Evolutionary conservation across 805 yeast species (phyloP).

Genomic region (Hanseniaspora taiwanica): DNA sequence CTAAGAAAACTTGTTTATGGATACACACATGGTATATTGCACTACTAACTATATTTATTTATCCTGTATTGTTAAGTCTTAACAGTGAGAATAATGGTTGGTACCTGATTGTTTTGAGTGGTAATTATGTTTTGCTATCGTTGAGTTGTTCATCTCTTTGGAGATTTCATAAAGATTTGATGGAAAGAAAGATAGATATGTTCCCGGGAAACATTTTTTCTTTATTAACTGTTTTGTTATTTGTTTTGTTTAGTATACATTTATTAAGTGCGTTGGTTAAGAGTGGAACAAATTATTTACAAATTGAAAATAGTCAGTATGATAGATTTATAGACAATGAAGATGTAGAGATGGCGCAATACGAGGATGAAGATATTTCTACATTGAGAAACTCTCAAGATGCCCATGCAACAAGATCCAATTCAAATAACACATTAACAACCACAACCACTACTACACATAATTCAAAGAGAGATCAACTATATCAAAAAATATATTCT

Average conservation of each 20-base stretch:
- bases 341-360: constrained; percentile 1
- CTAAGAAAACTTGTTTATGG: constrained; percentile 34
- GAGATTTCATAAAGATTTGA: constrained; percentile 45
- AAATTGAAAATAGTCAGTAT: background rate
- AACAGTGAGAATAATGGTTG: constrained; percentile 45
- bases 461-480: constrained; percentile 19
- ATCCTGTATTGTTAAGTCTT: constrained; percentile 58
- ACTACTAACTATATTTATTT: constrained; percentile 36
- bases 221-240: constrained; percentile 48
- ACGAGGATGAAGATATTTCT: background rate
- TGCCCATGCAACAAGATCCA: background rate
- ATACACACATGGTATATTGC: constrained; percentile 38
- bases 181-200: constrained; percentile 28
- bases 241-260: constrained; percentile 41
- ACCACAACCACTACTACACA: background rate
- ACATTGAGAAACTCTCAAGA: constrained; percentile 1
- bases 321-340: no score
- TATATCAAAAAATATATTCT: constrained; percentile 26
- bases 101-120: constrained; percentile 37
- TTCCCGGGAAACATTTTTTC: constrained; percentile 71
- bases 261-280: constrained; percentile 39
- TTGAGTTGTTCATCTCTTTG: constrained; percentile 42
- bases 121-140: constrained; percentile 34
- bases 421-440: background rate
- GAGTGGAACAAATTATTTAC: constrained; percentile 24